Conservation (phyloP, 2,329 filamentous ascomycete genomes). For the Penicillium corylophilum region DNA sequence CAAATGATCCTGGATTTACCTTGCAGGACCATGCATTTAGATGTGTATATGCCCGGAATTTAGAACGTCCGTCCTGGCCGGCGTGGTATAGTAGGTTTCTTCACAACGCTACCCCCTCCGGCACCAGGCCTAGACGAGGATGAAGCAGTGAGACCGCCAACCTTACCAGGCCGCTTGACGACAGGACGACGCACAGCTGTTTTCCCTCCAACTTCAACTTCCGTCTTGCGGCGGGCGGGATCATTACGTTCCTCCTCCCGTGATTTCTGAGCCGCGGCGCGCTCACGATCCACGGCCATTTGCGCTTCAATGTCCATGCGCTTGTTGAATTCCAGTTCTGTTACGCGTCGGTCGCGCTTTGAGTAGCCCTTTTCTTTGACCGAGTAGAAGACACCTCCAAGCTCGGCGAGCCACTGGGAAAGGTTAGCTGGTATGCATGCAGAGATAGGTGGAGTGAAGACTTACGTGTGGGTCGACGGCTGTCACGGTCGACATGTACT, state of each 20-base stretch:
- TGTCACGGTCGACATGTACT: slow-evolving; percentile 97
- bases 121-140: slow-evolving; percentile 27
- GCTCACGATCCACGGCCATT: slow-evolving; percentile 81
- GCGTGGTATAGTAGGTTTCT: slow-evolving; percentile 36
- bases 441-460: slow-evolving; percentile 1
- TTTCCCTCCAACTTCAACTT: slow-evolving; percentile 35
- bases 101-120: slow-evolving; percentile 38
- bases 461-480: slow-evolving; percentile 80
- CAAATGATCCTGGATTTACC: neutral
- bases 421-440: neutral
- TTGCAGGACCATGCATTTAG: neutral
- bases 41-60: neutral
- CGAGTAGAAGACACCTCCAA: slow-evolving; percentile 95
- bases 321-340: slow-evolving; percentile 86
- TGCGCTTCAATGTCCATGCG: slow-evolving; percentile 91
- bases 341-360: slow-evolving; percentile 77
- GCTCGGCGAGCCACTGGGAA: slow-evolving; percentile 77
- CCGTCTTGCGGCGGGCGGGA: slow-evolving; percentile 33
- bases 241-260: slow-evolving; percentile 40
- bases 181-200: slow-evolving; percentile 38
- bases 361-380: slow-evolving; percentile 98
- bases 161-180: slow-evolving; percentile 25
- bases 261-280: slow-evolving; percentile 42
- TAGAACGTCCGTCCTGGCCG: slow-evolving; percentile 38
- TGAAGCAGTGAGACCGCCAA: slow-evolving; percentile 31